Evolutionary conservation across 306 rosid species (phyloP).

Genomic region (Corylus americana): DNA sequence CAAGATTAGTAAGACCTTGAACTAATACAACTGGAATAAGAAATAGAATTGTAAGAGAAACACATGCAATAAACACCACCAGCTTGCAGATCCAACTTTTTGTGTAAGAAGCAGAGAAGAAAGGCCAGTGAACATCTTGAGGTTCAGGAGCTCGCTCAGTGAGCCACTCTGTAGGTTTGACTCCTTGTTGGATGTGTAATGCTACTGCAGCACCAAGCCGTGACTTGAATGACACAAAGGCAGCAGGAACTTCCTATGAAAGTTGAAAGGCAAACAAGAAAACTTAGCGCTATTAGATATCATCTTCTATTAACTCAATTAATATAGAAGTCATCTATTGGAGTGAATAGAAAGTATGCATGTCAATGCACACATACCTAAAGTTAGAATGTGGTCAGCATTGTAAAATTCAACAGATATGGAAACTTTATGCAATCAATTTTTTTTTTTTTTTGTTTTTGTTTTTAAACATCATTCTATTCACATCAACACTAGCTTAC

Average conservation of each 20-base stretch:
- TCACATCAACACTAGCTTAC: neutral
- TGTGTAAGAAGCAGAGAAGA: constrained; percentile 63
- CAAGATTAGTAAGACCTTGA: constrained; percentile 78
- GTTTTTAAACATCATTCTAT: neutral
- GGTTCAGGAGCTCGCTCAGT: constrained; percentile 89
- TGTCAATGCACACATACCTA: neutral
- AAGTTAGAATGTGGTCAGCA: constrained; percentile 11
- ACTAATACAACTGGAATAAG: constrained; percentile 76
- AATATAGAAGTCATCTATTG: constrained; percentile 15
- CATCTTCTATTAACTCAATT: constrained; percentile 27
- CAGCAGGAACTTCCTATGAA: constrained; percentile 73
- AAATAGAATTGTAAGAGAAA: constrained; percentile 58
- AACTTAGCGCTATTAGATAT: constrained; percentile 16
- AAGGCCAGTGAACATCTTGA: constrained; percentile 78
- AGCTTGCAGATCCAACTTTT: constrained; percentile 69
- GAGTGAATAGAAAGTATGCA: constrained; percentile 2
- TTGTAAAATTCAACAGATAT: neutral
- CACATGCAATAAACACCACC: constrained; percentile 51
- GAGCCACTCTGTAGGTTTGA: constrained; percentile 77
- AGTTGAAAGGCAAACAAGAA: constrained; percentile 21
- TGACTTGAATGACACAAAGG: constrained; percentile 88
- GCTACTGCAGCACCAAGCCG: constrained; percentile 76
- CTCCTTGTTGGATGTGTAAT: constrained; percentile 67
- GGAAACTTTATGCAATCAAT: neutral
- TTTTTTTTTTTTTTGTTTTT: neutral